Evolutionary conservation across 441 rosid genomes (phyloP).

Genomic region (Theobroma grandiflorum): DNA sequence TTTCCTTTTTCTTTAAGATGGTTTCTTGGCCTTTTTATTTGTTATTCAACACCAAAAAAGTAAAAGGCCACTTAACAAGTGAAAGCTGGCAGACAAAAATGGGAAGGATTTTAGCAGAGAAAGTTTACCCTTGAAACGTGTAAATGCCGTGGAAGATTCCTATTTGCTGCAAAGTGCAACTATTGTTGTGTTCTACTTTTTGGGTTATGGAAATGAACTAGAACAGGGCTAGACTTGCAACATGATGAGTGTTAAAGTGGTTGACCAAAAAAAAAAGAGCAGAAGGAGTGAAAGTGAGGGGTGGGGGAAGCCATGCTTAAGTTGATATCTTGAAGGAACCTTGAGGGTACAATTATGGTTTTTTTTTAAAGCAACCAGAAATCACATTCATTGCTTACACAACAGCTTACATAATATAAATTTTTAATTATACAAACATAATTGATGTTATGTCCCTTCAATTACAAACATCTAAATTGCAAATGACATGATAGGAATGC

Average conservation of each 20-base stretch:
- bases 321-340: slow-evolving; percentile 14
- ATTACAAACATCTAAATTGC: too few species aligned
- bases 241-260: neutral
- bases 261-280: neutral
- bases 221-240: neutral
- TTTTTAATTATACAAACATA: too few species aligned
- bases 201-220: neutral
- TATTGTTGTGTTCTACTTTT: neutral
- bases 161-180: neutral
- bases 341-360: neutral
- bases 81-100: neutral
- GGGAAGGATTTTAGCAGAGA: neutral
- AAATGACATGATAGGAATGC: too few species aligned
- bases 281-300: neutral
- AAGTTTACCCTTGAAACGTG: neutral
- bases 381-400: too few species aligned
- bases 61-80: neutral
- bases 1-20: too few species aligned
- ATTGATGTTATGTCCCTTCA: too few species aligned
- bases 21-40: too few species aligned
- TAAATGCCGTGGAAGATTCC: slow-evolving; percentile 17
- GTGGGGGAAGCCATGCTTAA: neutral
- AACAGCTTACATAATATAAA: too few species aligned
- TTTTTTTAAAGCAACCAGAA: too few species aligned
- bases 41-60: neutral